phyloP scores from a whole-genome alignment of 192 early-diverging fungal species.

The Thamnidium elegans region DNA sequence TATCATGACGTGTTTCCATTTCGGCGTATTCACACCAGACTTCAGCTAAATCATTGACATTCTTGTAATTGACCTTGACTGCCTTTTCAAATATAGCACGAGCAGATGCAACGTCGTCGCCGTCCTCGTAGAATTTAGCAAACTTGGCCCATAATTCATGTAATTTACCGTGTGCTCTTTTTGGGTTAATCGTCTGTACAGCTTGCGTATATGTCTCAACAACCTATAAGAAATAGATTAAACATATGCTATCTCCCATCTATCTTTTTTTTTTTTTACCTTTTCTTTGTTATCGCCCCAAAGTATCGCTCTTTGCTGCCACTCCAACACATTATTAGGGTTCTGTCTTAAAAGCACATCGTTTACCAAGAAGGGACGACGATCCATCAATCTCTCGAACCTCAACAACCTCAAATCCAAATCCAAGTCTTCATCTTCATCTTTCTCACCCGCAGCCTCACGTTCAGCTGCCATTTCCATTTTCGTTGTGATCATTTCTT shows the following conservation, averaged over 20 bases:
- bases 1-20: constrained; percentile 67
- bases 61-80: constrained; percentile 72
- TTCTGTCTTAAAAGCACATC: constrained; percentile 91
- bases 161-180: constrained; percentile 74
- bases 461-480: constrained; percentile 67
- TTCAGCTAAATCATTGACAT: constrained; percentile 82
- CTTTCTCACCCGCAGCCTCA: constrained; percentile 41
- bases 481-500: constrained; percentile 67
- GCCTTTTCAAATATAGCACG: constrained; percentile 84
- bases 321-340: constrained; percentile 86
- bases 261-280: constrained; percentile 18
- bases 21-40: constrained; percentile 93
- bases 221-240: constrained; percentile 34
- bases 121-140: constrained; percentile 74
- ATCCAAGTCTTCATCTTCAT: constrained; percentile 57
- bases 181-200: constrained; percentile 68
- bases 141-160: constrained; percentile 82
- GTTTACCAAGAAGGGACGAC: constrained; percentile 89
- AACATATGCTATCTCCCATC: not conserved
- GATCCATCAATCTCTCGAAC: constrained; percentile 89
- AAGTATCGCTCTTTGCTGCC: constrained; percentile 83
- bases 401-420: constrained; percentile 83
- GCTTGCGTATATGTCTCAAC: constrained; percentile 77
- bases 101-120: constrained; percentile 58
- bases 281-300: constrained; percentile 57